Percentiles rank a stretch among this genome's conserved stretches.
Conservation (phyloP, 495 filamentous ascomycete species). For the Penicillium egyptiacum region DNA sequence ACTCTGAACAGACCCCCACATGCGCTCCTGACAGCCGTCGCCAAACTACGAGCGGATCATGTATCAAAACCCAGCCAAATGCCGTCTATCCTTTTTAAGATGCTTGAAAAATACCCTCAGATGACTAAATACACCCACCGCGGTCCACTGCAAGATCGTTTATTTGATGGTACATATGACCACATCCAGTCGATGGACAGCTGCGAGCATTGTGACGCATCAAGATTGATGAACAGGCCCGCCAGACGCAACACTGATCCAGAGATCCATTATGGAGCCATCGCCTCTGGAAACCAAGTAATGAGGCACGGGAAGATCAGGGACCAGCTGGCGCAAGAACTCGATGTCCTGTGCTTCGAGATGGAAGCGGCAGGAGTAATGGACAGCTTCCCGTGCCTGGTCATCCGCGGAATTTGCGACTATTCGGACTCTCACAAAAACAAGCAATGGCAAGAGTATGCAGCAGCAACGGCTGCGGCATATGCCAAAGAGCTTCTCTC, state of each 20-base stretch:
- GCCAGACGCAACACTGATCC: not conserved
- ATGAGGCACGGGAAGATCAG: constrained; percentile 34
- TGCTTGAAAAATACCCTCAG: not conserved
- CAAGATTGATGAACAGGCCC: constrained; percentile 3
- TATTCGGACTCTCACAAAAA: constrained; percentile 42
- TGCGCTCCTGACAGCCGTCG: constrained; percentile 4
- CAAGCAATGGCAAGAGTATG: constrained; percentile 38
- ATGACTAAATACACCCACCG: too few species aligned
- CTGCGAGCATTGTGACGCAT: constrained; percentile 20
- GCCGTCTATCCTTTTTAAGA: not conserved
- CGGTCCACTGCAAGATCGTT: too few species aligned
- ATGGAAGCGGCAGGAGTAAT: too few species aligned
- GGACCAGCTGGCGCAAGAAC: constrained; percentile 28
- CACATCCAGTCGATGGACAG: not conserved
- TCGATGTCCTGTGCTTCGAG: constrained; percentile 43
- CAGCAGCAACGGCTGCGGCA: constrained; percentile 34
- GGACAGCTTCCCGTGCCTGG: constrained; percentile 38
- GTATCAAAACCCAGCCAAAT: not conserved
- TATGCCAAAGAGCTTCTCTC: constrained; percentile 33
- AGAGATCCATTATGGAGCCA: constrained; percentile 42
- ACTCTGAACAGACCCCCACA: constrained; percentile 14
- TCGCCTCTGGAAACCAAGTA: constrained; percentile 43
- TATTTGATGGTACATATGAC: too few species aligned
- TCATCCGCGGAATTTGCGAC: constrained; percentile 38
- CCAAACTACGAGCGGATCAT: constrained; percentile 5